phyloP scores from a whole-genome alignment of 2,329 filamentous ascomycete genomes.

The Sphaerulina musiva region DNA sequence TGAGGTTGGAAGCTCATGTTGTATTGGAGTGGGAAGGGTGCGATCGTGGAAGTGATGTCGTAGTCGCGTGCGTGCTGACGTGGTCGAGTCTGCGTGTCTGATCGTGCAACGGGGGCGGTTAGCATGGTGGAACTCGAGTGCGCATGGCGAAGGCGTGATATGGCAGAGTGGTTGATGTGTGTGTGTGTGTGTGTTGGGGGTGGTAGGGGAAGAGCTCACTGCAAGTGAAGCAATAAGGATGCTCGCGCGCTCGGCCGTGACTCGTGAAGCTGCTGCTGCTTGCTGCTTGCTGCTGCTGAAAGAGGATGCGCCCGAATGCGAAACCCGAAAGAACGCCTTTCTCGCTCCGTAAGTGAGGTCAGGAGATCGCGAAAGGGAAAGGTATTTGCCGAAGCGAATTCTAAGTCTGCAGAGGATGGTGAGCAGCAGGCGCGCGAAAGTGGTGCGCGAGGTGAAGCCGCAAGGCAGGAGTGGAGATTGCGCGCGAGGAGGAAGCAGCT shows the following conservation, averaged over 20 bases:
- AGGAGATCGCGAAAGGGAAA: conserved; percentile 10
- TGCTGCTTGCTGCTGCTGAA: conserved; percentile 10
- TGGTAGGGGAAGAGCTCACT: conserved; percentile 17
- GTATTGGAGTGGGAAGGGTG: conserved; percentile 15
- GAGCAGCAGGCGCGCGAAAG: conserved; percentile 13
- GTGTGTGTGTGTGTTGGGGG: background rate
- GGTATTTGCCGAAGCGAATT: conserved; percentile 14
- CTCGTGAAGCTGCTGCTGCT: conserved; percentile 17
- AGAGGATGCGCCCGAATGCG: conserved; percentile 17
- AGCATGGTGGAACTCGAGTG: background rate
- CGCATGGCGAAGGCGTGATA: background rate
- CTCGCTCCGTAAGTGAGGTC: conserved; percentile 13
- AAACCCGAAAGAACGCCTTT: conserved; percentile 10
- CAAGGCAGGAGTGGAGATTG: conserved; percentile 11
- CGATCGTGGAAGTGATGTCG: conserved; percentile 13
- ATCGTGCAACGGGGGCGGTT: background rate
- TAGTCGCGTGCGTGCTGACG: conserved; percentile 22
- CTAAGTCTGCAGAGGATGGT: conserved; percentile 22
- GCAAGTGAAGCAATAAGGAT: conserved; percentile 27
- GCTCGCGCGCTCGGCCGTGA: conserved; percentile 31
- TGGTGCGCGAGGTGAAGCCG: conserved; percentile 13
- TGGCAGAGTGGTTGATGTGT: background rate
- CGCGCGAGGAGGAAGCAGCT: conserved; percentile 1
- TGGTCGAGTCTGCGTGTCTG: conserved; percentile 13
- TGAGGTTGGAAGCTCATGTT: conserved; percentile 63